These are phyloP conservation scores for Colletotrichum tanaceti DNA, from an alignment of 2,329 filamentous ascomycete genomes.

Conservation along the genomic window DNA sequence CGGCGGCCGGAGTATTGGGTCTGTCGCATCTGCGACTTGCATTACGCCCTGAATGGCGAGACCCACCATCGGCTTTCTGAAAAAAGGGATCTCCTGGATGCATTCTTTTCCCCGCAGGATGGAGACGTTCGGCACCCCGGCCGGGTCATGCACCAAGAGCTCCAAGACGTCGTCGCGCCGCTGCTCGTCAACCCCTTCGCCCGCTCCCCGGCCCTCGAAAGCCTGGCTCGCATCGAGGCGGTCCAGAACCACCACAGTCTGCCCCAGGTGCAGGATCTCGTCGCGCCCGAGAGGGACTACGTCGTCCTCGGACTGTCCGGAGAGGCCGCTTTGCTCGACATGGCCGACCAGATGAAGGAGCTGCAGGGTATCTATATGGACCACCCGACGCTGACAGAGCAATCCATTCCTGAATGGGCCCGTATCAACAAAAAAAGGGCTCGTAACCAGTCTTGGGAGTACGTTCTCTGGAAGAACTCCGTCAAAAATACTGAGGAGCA, in stretches of 20 bases:
- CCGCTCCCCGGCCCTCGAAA: not conserved
- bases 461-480: conserved; percentile 10
- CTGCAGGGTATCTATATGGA: not conserved
- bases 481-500: not conserved
- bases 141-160: not conserved
- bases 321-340: conserved; percentile 17
- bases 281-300: not conserved
- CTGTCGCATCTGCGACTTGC: conserved; percentile 19
- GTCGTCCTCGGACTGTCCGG: conserved; percentile 1
- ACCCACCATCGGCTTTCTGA: conserved; percentile 12
- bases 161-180: conserved; percentile 6
- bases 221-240: not conserved
- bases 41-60: conserved; percentile 6
- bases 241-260: not conserved
- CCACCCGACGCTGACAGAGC: not conserved
- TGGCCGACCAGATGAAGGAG: not conserved
- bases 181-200: conserved; percentile 20
- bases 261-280: not conserved
- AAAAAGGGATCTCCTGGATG: conserved; percentile 8
- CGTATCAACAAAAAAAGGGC: not conserved
- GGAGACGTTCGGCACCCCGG: not conserved
- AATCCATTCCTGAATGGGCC: not conserved
- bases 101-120: not conserved
- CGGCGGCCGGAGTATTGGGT: conserved; percentile 10
- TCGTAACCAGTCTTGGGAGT: conserved; percentile 15